These are phyloP conservation scores for Kluyveromyces dobzhanskii DNA, from an alignment of 805 yeast genomes.

Conservation along the genomic window DNA sequence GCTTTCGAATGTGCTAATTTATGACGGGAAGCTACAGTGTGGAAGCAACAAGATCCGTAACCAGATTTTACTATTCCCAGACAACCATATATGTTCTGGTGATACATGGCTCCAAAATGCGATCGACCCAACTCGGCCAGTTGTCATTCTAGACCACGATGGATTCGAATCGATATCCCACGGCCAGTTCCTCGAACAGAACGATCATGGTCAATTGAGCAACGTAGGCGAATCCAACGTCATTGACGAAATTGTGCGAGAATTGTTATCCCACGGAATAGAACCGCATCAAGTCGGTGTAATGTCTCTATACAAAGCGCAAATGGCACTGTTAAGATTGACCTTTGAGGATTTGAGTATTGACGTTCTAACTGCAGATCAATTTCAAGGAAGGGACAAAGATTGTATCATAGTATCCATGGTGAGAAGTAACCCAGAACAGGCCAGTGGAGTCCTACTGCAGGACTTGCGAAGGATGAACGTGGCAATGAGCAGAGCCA, in stretches of 20 bases:
- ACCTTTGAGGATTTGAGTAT: constrained; percentile 32
- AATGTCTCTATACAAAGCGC: constrained; percentile 84
- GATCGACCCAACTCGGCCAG: constrained; percentile 48
- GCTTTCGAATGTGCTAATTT: constrained; percentile 70
- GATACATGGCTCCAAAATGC: constrained; percentile 49
- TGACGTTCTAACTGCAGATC: constrained; percentile 89
- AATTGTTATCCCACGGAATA: constrained; percentile 54
- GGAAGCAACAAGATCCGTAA: constrained; percentile 59
- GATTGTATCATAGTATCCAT: constrained; percentile 84
- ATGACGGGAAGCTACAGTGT: constrained; percentile 67
- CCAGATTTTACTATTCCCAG: constrained; percentile 27
- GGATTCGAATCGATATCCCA: not conserved
- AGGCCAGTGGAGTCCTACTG: constrained; percentile 65
- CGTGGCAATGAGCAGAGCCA: constrained; percentile 91
- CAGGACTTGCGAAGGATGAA: constrained; percentile 88
- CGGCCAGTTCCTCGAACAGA: constrained; percentile 34
- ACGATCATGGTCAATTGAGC: constrained; percentile 57
- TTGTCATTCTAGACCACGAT: constrained; percentile 78
- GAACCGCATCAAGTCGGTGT: constrained; percentile 59
- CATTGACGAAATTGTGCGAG: constrained; percentile 52
- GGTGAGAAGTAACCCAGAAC: constrained; percentile 68
- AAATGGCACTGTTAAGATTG: constrained; percentile 42
- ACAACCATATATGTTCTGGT: not conserved
- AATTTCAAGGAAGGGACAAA: constrained; percentile 93
- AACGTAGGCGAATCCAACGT: constrained; percentile 68